Conservation (phyloP, 441 rosid species). For the Erodium chrysanthum region DNA sequence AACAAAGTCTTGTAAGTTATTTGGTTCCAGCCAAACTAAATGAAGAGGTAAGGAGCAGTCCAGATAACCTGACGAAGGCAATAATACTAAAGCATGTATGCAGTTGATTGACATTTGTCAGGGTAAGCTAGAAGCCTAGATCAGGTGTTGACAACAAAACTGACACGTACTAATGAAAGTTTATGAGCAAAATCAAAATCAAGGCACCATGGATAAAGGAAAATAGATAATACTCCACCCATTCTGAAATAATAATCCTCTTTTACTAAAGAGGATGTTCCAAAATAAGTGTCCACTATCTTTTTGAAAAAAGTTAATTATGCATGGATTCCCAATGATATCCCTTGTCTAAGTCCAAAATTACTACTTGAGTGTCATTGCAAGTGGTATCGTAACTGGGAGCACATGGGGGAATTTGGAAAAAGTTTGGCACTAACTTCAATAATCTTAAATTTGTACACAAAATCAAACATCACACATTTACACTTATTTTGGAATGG, state of each 20-base stretch:
- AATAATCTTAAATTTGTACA: not conserved
- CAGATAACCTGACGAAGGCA: not conserved
- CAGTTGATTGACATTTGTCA: not conserved
- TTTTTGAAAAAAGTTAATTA: not conserved
- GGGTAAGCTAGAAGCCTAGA: slow-evolving; percentile 1
- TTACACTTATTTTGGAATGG: slow-evolving; percentile 1
- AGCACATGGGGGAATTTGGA: not conserved
- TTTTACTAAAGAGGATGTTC: not conserved
- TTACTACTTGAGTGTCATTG: not conserved
- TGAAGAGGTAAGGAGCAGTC: not conserved
- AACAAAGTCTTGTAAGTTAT: not conserved
- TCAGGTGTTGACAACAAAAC: not conserved
- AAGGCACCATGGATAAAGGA: not conserved
- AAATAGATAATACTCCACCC: not conserved
- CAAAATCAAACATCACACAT: not conserved
- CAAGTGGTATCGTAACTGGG: not conserved
- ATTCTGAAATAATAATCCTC: not conserved
- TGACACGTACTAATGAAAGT: not conserved
- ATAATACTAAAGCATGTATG: slow-evolving; percentile 2
- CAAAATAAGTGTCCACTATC: not conserved
- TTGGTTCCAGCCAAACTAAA: not conserved
- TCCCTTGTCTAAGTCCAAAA: not conserved
- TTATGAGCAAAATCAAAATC: not conserved
- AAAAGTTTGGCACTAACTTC: not conserved
- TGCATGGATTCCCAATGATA: not conserved